phyloP scores from a whole-genome alignment of 805 yeast genomes.

The Candida morakotiae region DNA sequence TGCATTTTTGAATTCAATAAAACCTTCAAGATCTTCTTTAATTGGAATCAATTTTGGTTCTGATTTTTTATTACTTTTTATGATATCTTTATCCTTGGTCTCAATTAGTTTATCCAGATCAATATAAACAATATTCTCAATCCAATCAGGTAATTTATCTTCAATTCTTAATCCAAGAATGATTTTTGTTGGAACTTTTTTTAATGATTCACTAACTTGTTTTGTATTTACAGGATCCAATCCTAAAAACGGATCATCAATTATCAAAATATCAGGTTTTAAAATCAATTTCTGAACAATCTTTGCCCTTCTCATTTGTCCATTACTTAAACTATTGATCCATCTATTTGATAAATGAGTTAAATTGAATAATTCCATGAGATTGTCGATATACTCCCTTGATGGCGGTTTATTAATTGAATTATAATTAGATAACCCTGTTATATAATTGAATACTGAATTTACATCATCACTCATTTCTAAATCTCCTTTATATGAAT shows the following conservation, averaged over 20 bases:
- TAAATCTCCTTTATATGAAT: constrained; percentile 60
- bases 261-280: constrained; percentile 60
- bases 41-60: constrained; percentile 14
- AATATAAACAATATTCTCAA: constrained; percentile 65
- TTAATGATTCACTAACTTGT: constrained; percentile 54
- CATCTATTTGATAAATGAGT: constrained; percentile 61
- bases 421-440: constrained; percentile 52
- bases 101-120: constrained; percentile 47
- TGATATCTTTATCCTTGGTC: constrained; percentile 45
- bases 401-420: constrained; percentile 17
- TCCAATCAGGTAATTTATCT: constrained; percentile 77
- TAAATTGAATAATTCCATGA: constrained; percentile 52
- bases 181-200: constrained; percentile 34
- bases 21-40: not conserved
- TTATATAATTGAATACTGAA: constrained; percentile 49
- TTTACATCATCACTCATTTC: constrained; percentile 60
- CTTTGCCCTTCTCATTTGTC: constrained; percentile 89
- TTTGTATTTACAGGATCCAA: constrained; percentile 72
- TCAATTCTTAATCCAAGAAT: constrained; percentile 75
- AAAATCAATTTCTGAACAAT: constrained; percentile 69
- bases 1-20: constrained; percentile 51
- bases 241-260: constrained; percentile 93
- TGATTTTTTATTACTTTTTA: constrained; percentile 40
- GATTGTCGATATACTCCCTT: constrained; percentile 29
- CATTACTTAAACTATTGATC: constrained; percentile 87